Evolutionary conservation across 495 filamentous ascomycete genomes (phyloP).

Genomic region (Penicillium nucicola): DNA sequence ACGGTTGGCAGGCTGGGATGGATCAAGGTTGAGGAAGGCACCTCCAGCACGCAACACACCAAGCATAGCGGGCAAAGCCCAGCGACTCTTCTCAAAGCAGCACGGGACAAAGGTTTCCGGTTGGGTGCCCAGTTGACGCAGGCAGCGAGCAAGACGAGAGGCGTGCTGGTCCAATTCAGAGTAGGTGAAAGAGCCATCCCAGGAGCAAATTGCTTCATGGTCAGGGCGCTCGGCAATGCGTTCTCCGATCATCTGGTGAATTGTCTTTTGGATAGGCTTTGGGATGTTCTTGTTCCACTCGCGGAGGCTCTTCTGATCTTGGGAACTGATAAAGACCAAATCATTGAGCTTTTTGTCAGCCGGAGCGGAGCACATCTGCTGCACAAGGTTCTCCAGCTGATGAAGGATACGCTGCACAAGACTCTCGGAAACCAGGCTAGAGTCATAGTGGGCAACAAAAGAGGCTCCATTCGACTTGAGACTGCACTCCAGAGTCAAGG

Average conservation of each 20-base stretch:
- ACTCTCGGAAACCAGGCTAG: background rate
- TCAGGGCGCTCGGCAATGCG: constrained; percentile 19
- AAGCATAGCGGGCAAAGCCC: constrained; percentile 36
- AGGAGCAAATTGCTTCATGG: constrained; percentile 26
- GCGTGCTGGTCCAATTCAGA: constrained; percentile 36
- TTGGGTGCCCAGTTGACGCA: constrained; percentile 20
- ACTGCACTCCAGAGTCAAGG: constrained; percentile 17
- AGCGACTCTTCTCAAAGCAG: constrained; percentile 47
- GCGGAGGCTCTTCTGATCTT: constrained; percentile 15
- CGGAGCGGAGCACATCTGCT: constrained; percentile 3
- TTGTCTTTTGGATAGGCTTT: constrained; percentile 18
- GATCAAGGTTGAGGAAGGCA: constrained; percentile 42
- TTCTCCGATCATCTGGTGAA: constrained; percentile 38
- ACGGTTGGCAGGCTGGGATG: constrained; percentile 44
- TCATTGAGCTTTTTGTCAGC: background rate
- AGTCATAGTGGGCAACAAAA: constrained; percentile 14
- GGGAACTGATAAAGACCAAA: constrained; percentile 12
- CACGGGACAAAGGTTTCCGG: constrained; percentile 35
- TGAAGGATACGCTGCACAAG: constrained; percentile 11
- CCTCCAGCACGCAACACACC: constrained; percentile 40
- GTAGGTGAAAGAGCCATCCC: constrained; percentile 51
- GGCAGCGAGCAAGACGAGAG: constrained; percentile 25
- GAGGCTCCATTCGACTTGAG: constrained; percentile 1
- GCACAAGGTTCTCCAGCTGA: constrained; percentile 19
- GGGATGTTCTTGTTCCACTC: constrained; percentile 15